Evolutionary conservation across 352 stramenopile species (phyloP).

Genomic region (Peronospora farinosa): DNA sequence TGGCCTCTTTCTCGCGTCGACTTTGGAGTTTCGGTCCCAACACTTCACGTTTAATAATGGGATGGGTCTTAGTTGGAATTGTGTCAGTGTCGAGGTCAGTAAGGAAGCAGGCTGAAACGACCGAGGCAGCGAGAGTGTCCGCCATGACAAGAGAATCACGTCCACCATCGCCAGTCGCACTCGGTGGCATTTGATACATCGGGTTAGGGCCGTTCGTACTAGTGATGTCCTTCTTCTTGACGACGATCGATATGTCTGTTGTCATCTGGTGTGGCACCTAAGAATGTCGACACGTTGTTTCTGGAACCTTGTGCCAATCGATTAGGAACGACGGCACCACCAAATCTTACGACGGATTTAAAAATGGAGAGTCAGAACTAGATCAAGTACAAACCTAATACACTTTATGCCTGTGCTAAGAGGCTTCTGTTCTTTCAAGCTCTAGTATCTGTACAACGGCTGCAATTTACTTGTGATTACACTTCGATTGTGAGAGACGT

Average conservation of each 20-base stretch:
- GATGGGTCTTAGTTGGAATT: not conserved
- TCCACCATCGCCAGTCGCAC: not conserved
- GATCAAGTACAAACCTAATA: not conserved
- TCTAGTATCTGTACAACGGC: not conserved
- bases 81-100: not conserved
- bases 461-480: not conserved
- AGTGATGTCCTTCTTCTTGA: not conserved
- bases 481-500: too few species aligned
- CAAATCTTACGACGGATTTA: not conserved
- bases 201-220: not conserved
- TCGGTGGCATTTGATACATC: not conserved
- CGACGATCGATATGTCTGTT: not conserved
- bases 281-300: not conserved
- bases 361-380: not conserved
- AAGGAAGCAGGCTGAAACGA: not conserved
- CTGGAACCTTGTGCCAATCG: not conserved
- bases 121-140: not conserved
- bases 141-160: not conserved
- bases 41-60: not conserved
- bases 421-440: not conserved
- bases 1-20: constrained; percentile 15
- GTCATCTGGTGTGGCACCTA: not conserved
- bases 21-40: not conserved
- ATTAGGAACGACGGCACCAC: not conserved
- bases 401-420: not conserved